phyloP scores from a whole-genome alignment of 306 rosid genomes.

The Cucumis hystrix region DNA sequence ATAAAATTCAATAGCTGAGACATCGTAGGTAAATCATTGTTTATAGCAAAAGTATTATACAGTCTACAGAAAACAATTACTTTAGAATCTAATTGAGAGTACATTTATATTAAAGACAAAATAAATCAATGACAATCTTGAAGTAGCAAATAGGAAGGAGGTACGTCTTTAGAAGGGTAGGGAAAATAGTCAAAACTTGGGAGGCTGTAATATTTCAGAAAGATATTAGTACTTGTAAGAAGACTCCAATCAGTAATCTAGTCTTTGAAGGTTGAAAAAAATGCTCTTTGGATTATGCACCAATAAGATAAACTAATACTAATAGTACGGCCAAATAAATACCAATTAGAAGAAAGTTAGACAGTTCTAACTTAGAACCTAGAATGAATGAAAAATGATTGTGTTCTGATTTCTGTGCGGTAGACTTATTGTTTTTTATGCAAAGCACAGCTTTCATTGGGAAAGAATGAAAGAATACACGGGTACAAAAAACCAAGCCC shows the following conservation, averaged over 20 bases:
- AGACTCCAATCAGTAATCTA: neutral
- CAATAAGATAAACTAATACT: neutral
- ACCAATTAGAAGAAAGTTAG: neutral
- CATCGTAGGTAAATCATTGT: neutral
- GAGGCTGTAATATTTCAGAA: neutral
- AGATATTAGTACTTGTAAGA: neutral
- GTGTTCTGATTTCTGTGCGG: neutral
- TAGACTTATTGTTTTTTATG: neutral
- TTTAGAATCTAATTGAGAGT: neutral
- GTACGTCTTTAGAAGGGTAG: neutral
- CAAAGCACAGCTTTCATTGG: too few relatives aligned
- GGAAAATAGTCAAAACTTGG: neutral
- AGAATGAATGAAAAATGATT: neutral
- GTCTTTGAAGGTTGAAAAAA: neutral
- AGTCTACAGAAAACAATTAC: neutral
- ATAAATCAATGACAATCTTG: neutral
- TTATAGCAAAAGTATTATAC: neutral
- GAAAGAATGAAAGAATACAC: too few relatives aligned
- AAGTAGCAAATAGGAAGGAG: neutral
- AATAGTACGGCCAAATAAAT: neutral
- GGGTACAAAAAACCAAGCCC: too few relatives aligned
- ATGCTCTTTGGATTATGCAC: neutral
- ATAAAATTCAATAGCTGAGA: constrained; percentile 15
- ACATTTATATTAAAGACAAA: neutral
- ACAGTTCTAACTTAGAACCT: neutral